Base-by-base conservation (phyloP, 1,284 basidiomycete species). In the Psilocybe mexicana region DNA sequence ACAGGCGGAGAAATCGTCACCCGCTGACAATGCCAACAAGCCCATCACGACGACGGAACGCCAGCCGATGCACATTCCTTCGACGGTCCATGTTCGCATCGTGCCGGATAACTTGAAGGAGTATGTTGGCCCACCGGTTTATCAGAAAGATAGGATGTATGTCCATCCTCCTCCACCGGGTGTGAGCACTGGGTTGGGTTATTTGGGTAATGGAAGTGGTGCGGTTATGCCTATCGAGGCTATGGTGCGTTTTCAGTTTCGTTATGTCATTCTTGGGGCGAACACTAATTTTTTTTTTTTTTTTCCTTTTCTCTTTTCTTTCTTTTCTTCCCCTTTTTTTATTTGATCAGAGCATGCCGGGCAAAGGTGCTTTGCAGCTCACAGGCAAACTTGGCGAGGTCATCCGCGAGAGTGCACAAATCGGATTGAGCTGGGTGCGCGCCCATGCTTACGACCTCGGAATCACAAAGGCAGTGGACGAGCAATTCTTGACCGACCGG, bases 371-470 rank as follows among this genome's bases (percentile, higher is more conserved):
- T 6, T 78, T 98, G 2, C 94, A 96, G 67, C 78, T 98, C 5
- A 98, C 96, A 0, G 96, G 96, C 52, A 98, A 98, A 78, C 88
- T 99, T 2, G 96, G 96, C 52, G 96, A 99, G 68, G 96, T 98
- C 60, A 98, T 98, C 71, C 86, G 94, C 57, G 96, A 98, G 76
- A 93, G 90, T 58, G 95, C 96, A 0, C 93, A 96, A 72, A 96
- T 98, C 62, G 94, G 91, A 1, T 77, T 98, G 50, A 92, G 90
- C 65, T 98, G 93, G 92, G 90, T 97, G 58, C 97, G 96, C 74
- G 81, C 87, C 18, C 92, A 98, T 68, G 94, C 95, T 1, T 89
- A 84, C 70, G 88, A 92, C 47, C 82, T 98, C 5, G 95, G 95
- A 4, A 91, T 98, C 66, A 94, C 93, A 3, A 76, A 81, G 63